Conservation (phyloP, 2,329 filamentous ascomycete species). For the Trichothecium roseum region DNA sequence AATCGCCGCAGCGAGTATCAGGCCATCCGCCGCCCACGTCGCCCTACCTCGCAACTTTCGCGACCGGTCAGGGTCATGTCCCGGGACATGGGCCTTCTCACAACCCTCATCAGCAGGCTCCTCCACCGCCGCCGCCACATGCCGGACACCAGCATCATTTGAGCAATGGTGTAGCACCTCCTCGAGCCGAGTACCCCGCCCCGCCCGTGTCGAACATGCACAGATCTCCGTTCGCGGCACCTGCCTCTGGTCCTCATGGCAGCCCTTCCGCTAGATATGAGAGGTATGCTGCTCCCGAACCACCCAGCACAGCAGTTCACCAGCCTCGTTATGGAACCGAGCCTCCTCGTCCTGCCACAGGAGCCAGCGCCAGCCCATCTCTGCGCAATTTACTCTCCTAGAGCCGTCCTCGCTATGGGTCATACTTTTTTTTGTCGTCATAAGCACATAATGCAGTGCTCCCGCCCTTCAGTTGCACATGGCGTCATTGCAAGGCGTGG, state of each 20-base stretch:
- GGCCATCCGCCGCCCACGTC: conserved; percentile 29
- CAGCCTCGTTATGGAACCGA: conserved; percentile 24
- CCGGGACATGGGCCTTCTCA: conserved; percentile 8
- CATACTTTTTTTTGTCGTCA: too few relatives aligned
- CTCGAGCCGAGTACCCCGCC: conserved; percentile 28
- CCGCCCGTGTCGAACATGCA: conserved; percentile 21
- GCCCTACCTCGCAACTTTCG: conserved; percentile 28
- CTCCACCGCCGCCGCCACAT: neutral
- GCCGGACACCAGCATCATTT: conserved; percentile 14
- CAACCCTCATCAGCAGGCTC: neutral
- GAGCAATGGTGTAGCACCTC: conserved; percentile 21
- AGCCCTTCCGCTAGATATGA: conserved; percentile 31
- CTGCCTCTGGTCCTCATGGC: conserved; percentile 22
- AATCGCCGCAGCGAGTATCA: conserved; percentile 35
- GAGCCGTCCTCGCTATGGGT: too few relatives aligned
- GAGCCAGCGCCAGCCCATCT: conserved; percentile 70
- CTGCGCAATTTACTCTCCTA: conserved; percentile 63
- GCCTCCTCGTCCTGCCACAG: conserved; percentile 36
- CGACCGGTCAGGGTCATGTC: conserved; percentile 15
- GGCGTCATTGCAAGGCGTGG: too few relatives aligned
- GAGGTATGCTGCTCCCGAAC: conserved; percentile 22
- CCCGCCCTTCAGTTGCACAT: too few relatives aligned
- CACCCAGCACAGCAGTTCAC: conserved; percentile 16
- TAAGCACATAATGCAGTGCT: too few relatives aligned
- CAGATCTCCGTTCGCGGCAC: conserved; percentile 25